Percentiles rank a stretch among this genome's conserved stretches.
Conservation (phyloP, 2,329 filamentous ascomycete species). For the Metarhizium album region DNA sequence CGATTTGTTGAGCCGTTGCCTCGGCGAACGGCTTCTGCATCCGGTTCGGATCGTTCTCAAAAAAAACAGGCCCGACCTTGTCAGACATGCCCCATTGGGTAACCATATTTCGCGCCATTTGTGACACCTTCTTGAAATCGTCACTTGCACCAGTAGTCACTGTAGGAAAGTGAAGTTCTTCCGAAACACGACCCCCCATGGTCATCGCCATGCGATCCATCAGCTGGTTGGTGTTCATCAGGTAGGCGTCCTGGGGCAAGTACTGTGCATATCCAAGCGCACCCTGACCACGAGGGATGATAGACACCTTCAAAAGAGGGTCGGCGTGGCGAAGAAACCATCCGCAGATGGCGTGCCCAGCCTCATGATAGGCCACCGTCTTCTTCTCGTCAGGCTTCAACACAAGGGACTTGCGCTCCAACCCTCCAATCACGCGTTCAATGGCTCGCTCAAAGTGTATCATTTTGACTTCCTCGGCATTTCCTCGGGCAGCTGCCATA, state of each 20-base stretch:
- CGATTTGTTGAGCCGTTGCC: conserved; percentile 84
- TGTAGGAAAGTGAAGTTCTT: conserved; percentile 93
- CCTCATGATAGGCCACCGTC: conserved; percentile 96
- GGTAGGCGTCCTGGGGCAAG: conserved; percentile 84
- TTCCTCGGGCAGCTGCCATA: conserved; percentile 63
- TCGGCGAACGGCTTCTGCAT: conserved; percentile 94
- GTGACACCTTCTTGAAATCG: conserved; percentile 97
- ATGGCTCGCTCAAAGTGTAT: conserved; percentile 94
- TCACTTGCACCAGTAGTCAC: conserved; percentile 92
- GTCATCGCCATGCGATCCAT: conserved; percentile 99
- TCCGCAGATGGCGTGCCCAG: conserved; percentile 94
- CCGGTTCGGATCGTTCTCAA: conserved; percentile 70
- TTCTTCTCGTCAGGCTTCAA: conserved; percentile 89
- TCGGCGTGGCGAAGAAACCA: conserved; percentile 98
- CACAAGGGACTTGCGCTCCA: conserved; percentile 95
- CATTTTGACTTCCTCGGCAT: conserved; percentile 74
- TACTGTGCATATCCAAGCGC: conserved; percentile 96
- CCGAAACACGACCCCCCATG: conserved; percentile 84
- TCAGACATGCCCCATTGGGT: conserved; percentile 99
- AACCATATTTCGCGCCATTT: conserved; percentile 94
- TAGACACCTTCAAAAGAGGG: conserved; percentile 93
- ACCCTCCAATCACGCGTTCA: conserved; percentile 88
- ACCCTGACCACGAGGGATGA: conserved; percentile 91
- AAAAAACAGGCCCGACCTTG: conserved; percentile 88
- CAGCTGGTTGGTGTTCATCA: conserved; percentile 90